Percentiles rank a stretch among this genome's conserved stretches.
These are phyloP conservation scores for Elsinoe arachidis DNA, from an alignment of 2,329 filamentous ascomycete species.

Conservation along the genomic window DNA sequence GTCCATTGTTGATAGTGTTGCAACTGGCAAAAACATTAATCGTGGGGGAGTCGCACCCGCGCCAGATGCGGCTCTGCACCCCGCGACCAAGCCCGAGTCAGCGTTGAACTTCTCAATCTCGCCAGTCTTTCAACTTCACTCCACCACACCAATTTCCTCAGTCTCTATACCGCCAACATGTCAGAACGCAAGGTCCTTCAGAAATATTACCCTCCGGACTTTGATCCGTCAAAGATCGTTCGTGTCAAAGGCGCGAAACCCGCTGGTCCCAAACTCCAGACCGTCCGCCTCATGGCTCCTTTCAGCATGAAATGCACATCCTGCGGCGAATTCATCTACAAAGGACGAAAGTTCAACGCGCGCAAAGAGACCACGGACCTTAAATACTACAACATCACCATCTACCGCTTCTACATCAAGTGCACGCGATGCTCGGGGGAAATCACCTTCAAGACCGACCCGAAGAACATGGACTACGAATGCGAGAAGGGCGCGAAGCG, in stretches of 20 bases:
- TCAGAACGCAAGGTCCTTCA: slow-evolving; percentile 75
- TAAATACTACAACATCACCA: slow-evolving; percentile 78
- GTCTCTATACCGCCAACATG: slow-evolving; percentile 45
- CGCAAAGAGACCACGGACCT: slow-evolving; percentile 88
- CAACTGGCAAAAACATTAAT: too few species aligned
- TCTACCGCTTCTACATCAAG: slow-evolving; percentile 74
- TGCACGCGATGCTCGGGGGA: slow-evolving; percentile 80
- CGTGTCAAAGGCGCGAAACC: slow-evolving; percentile 59
- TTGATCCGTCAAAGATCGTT: slow-evolving; percentile 75
- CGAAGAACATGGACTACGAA: slow-evolving; percentile 86
- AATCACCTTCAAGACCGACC: slow-evolving; percentile 90
- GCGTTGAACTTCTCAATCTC: neutral
- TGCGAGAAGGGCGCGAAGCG: slow-evolving; percentile 76
- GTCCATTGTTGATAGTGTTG: too few species aligned
- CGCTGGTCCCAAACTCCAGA: slow-evolving; percentile 70
- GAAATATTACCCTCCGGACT: slow-evolving; percentile 65
- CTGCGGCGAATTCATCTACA: slow-evolving; percentile 78
- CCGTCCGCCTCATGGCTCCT: slow-evolving; percentile 82
- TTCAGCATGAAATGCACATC: slow-evolving; percentile 68
- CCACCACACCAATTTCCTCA: neutral
- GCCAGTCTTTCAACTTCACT: neutral
- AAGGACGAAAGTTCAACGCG: slow-evolving; percentile 90
- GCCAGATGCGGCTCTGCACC: too few species aligned
- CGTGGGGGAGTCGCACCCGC: too few species aligned
- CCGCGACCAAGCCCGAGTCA: too few species aligned